Conservation (phyloP, 208 protist species). For the Trypanosoma brucei region DNA sequence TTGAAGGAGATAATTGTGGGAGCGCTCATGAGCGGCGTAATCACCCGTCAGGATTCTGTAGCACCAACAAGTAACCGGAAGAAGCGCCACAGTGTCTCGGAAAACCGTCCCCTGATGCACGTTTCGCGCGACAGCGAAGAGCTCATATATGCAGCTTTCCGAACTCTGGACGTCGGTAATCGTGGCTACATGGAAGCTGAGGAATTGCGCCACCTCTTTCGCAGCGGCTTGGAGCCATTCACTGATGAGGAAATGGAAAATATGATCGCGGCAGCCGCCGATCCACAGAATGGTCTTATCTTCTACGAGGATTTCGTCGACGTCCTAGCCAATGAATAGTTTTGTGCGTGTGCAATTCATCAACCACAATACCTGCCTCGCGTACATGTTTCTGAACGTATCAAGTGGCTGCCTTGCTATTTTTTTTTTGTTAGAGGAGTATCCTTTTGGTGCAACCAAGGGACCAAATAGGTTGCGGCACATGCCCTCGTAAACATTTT, state of each 20-base stretch:
- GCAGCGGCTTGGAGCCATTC: constrained; percentile 51
- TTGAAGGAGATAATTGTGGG: constrained; percentile 62
- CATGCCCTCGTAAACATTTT: no score
- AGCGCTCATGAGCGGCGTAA: constrained; percentile 66
- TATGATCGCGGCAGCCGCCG: constrained; percentile 66
- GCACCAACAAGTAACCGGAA: constrained; percentile 12
- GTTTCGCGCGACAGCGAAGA: constrained; percentile 53
- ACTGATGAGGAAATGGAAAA: constrained; percentile 74
- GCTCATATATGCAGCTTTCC: constrained; percentile 67
- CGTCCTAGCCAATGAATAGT: constrained; percentile 65
- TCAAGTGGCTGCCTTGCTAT: no score
- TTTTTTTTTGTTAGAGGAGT: no score
- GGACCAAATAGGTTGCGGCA: no score
- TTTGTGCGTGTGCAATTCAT: neutral
- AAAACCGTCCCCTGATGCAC: constrained; percentile 17
- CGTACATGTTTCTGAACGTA: no score
- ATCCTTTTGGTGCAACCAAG: no score
- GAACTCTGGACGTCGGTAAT: constrained; percentile 46
- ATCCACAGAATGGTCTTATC: constrained; percentile 63
- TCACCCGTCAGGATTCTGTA: constrained; percentile 28
- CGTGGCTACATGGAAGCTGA: constrained; percentile 67
- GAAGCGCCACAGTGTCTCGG: neutral
- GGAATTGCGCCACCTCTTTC: constrained; percentile 60
- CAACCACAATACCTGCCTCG: no score
- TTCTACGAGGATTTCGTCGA: constrained; percentile 84